A percentile compares a stretch with the other conserved stretches of the same genome.
These are phyloP conservation scores for Stachybotrys elegans DNA, from an alignment of 2,329 filamentous ascomycete species.

Conservation along the genomic window DNA sequence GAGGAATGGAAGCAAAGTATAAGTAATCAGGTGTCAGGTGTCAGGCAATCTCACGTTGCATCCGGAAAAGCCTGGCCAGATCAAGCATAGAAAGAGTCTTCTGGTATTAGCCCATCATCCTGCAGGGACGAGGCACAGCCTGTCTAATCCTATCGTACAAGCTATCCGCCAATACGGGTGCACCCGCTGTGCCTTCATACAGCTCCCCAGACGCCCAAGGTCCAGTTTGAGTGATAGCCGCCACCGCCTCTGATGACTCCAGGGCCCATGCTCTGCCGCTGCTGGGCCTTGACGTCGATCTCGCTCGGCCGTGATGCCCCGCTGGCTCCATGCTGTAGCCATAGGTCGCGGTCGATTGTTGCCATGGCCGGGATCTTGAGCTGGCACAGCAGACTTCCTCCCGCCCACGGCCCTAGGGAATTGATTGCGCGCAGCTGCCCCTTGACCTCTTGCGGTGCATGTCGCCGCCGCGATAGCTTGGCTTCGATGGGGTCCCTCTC, in stretches of 20 bases:
- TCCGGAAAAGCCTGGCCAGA: too few relatives aligned
- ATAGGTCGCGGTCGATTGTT: slow-evolving; percentile 66
- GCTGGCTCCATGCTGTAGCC: slow-evolving; percentile 59
- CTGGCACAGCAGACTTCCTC: slow-evolving; percentile 65
- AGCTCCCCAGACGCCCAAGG: slow-evolving; percentile 55
- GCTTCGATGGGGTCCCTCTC: slow-evolving; percentile 28
- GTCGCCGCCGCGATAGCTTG: slow-evolving; percentile 28
- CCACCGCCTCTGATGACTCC: slow-evolving; percentile 35
- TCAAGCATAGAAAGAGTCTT: too few relatives aligned
- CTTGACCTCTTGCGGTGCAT: slow-evolving; percentile 35
- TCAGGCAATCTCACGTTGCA: too few relatives aligned
- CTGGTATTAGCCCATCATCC: too few relatives aligned
- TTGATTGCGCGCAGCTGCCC: slow-evolving; percentile 62
- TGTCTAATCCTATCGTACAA: too few relatives aligned
- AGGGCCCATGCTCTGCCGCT: slow-evolving; percentile 61
- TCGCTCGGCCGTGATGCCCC: slow-evolving; percentile 58
- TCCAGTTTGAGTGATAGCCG: slow-evolving; percentile 49
- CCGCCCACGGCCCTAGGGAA: slow-evolving; percentile 68
- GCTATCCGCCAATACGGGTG: too few relatives aligned
- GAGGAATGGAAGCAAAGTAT: too few relatives aligned
- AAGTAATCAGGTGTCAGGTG: too few relatives aligned
- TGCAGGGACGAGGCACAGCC: too few relatives aligned
- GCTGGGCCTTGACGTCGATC: slow-evolving; percentile 51
- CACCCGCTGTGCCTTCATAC: background rate
- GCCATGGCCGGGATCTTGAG: slow-evolving; percentile 65